These are phyloP conservation scores for Termitomyces sp. DNA, from an alignment of 768 basidiomycete genomes.

Conservation along the genomic window DNA sequence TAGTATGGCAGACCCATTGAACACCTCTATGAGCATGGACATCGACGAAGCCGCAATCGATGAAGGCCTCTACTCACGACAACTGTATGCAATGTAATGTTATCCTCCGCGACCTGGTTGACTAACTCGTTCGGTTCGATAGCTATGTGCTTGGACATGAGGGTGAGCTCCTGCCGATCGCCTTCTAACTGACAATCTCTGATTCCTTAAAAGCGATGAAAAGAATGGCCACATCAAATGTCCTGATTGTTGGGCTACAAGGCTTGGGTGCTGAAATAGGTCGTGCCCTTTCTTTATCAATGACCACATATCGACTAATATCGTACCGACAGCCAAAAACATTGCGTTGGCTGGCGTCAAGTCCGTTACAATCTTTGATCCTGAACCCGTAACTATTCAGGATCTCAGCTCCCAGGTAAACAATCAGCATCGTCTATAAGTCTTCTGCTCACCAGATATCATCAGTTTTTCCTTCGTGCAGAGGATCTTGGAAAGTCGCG, in stretches of 20 bases:
- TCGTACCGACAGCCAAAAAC: constrained; percentile 71
- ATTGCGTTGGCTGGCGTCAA: constrained; percentile 94
- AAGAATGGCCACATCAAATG: constrained; percentile 94
- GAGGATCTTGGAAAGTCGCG: constrained; percentile 86
- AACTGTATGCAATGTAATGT: constrained; percentile 56
- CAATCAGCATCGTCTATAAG: constrained; percentile 6
- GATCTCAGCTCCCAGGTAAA: constrained; percentile 90
- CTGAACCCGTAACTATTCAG: constrained; percentile 78
- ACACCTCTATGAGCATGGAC: constrained; percentile 60
- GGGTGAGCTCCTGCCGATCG: constrained; percentile 40
- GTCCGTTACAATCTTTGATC: constrained; percentile 94
- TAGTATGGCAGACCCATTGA: constrained; percentile 34
- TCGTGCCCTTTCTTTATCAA: constrained; percentile 11
- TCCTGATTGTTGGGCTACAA: constrained; percentile 87
- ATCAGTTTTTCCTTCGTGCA: constrained; percentile 88
- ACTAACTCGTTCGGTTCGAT: constrained; percentile 14
- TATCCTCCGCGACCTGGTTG: constrained; percentile 8
- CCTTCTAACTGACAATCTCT: constrained; percentile 1
- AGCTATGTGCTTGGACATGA: constrained; percentile 97
- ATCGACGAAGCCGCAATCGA: constrained; percentile 86
- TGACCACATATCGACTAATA: constrained; percentile 4
- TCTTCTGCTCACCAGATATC: constrained; percentile 10
- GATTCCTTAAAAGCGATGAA: constrained; percentile 78
- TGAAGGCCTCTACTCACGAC: constrained; percentile 90
- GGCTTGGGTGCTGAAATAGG: constrained; percentile 97